A percentile compares a stretch with the other conserved stretches of the same genome.
Conservation (phyloP, 2,329 filamentous ascomycete genomes). For the Sporothrix humicola region DNA sequence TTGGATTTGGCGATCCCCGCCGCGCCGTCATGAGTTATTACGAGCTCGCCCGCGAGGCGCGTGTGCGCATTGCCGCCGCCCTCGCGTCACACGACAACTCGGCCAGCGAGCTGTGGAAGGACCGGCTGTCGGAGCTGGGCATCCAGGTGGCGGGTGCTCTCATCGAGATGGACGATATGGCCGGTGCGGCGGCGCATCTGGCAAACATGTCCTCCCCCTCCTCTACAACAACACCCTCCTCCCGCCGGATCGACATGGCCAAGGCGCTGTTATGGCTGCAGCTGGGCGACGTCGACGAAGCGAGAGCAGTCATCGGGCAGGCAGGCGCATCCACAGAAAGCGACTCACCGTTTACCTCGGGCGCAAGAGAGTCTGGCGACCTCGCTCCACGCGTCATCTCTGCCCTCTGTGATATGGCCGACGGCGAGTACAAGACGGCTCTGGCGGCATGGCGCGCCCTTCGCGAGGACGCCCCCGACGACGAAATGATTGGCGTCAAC, state of each 20-base stretch:
- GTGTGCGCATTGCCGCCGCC: slow-evolving; percentile 62
- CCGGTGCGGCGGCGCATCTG: slow-evolving; percentile 78
- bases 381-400: slow-evolving; percentile 58
- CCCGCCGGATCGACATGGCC: slow-evolving; percentile 51
- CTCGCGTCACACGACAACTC: slow-evolving; percentile 54
- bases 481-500: slow-evolving; percentile 81
- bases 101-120: slow-evolving; percentile 70
- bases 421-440: slow-evolving; percentile 72
- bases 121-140: slow-evolving; percentile 75
- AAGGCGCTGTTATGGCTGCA: slow-evolving; percentile 75
- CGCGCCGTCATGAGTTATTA: slow-evolving; percentile 90
- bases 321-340: background rate
- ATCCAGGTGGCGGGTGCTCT: slow-evolving; percentile 69
- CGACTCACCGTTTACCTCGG: background rate
- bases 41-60: slow-evolving; percentile 80
- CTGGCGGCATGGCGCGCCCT: slow-evolving; percentile 64
- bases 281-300: slow-evolving; percentile 75
- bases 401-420: slow-evolving; percentile 78
- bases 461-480: slow-evolving; percentile 49
- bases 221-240: slow-evolving; percentile 36
- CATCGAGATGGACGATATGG: slow-evolving; percentile 85
- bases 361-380: slow-evolving; percentile 40
- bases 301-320: slow-evolving; percentile 58
- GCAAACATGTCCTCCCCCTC: slow-evolving; percentile 46
- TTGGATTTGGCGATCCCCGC: slow-evolving; percentile 83